These are phyloP conservation scores for Pisolithus sp. DNA, from an alignment of 768 basidiomycete species.

Conservation along the genomic window DNA sequence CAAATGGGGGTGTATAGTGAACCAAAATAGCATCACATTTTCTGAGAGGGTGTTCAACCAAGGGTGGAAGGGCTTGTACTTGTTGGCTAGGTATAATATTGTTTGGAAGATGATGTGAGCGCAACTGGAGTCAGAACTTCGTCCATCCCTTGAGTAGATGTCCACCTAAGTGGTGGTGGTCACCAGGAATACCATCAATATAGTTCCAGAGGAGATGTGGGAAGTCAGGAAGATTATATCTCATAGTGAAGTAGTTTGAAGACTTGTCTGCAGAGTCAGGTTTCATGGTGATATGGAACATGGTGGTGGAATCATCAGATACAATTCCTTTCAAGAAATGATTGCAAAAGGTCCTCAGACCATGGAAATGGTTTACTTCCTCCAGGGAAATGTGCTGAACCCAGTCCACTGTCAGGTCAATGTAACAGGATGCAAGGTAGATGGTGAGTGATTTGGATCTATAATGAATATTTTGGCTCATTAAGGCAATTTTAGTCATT, in stretches of 20 bases:
- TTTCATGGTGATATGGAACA: neutral
- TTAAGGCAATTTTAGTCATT: no score
- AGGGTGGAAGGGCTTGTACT: neutral
- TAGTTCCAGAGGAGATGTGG: neutral
- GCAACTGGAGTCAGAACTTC: neutral
- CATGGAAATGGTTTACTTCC: neutral
- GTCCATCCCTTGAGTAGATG: neutral
- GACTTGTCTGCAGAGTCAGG: neutral
- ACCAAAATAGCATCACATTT: neutral
- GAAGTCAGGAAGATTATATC: neutral
- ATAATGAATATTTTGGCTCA: no score
- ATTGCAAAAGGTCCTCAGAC: neutral
- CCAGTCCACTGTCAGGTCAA: neutral
- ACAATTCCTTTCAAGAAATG: neutral
- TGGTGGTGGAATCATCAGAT: neutral
- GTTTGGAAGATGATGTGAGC: neutral
- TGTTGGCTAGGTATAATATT: neutral
- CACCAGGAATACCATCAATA: neutral
- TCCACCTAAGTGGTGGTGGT: neutral
- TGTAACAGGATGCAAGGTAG: neutral
- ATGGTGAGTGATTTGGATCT: no score
- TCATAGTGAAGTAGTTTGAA: neutral
- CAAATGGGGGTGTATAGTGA: neutral
- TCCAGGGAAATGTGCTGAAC: neutral
- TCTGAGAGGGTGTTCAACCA: neutral